phyloP scores from a whole-genome alignment of 2,329 filamentous ascomycete species.

The Aspergillus intermedius region DNA sequence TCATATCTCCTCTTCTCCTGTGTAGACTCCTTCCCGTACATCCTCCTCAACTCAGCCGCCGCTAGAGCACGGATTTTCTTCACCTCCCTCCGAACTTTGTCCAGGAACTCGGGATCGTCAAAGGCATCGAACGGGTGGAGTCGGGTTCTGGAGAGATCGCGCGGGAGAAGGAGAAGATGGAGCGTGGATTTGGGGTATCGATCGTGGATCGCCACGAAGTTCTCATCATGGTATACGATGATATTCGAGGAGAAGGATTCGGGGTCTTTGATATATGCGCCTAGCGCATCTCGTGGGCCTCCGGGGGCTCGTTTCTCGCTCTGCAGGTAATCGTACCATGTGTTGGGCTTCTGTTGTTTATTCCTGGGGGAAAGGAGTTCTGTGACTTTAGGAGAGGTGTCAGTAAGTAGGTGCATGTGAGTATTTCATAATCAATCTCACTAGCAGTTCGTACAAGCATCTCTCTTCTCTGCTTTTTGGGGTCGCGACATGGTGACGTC shows the following conservation, averaged over 20 bases:
- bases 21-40: conserved; percentile 57
- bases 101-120: conserved; percentile 62
- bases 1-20: conserved; percentile 57
- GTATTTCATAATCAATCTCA: neutral
- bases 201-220: conserved; percentile 74
- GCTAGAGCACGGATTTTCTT: conserved; percentile 58
- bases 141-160: conserved; percentile 53
- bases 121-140: conserved; percentile 74
- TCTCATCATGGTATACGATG: conserved; percentile 60
- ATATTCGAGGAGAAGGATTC: conserved; percentile 51
- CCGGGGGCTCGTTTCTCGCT: conserved; percentile 26
- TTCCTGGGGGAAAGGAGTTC: conserved; percentile 50
- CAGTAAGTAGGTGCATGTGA: neutral
- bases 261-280: conserved; percentile 60
- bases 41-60: conserved; percentile 66
- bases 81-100: conserved; percentile 55
- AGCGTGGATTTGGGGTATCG: conserved; percentile 77
- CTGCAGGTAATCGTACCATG: conserved; percentile 12
- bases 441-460: conserved; percentile 26
- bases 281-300: conserved; percentile 55
- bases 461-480: conserved; percentile 24
- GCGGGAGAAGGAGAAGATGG: conserved; percentile 82
- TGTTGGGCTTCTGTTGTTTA: conserved; percentile 30
- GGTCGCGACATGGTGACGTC: conserved; percentile 1
- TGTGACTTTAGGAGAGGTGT: conserved; percentile 34